These are phyloP conservation scores for Dothideomycetidae sp. DNA, from an alignment of 2,329 filamentous ascomycete species.

Conservation along the genomic window DNA sequence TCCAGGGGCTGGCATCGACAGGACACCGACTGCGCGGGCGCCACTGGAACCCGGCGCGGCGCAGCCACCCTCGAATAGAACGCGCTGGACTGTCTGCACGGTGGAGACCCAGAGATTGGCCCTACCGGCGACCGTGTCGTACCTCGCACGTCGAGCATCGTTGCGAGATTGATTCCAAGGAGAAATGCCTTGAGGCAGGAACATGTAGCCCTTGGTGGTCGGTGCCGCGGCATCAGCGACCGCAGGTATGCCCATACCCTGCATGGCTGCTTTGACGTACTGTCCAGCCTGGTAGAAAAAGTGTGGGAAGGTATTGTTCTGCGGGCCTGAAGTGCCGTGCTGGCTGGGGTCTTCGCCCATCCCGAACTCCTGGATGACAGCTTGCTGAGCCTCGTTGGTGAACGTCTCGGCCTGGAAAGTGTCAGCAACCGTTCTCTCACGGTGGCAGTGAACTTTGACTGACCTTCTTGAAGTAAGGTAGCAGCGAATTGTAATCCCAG, in stretches of 20 bases:
- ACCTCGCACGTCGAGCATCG: constrained; percentile 28
- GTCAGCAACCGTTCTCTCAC: too few species aligned
- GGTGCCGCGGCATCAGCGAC: constrained; percentile 27
- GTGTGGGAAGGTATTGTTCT: constrained; percentile 26
- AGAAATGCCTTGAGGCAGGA: constrained; percentile 24
- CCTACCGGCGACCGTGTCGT: constrained; percentile 22
- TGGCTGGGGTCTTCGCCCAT: constrained; percentile 27
- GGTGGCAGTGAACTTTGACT: too few species aligned
- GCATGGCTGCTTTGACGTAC: constrained; percentile 24
- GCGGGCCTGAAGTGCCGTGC: constrained; percentile 34
- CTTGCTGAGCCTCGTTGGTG: constrained; percentile 19
- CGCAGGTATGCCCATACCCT: constrained; percentile 25
- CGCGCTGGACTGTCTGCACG: constrained; percentile 23
- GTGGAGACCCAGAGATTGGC: constrained; percentile 26
- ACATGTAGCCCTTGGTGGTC: constrained; percentile 25
- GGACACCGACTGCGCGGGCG: constrained; percentile 11
- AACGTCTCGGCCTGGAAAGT: constrained; percentile 23
- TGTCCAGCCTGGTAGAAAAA: constrained; percentile 11
- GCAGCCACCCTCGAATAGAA: constrained; percentile 19
- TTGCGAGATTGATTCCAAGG: constrained; percentile 26
- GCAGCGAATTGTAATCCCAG: constrained; percentile 41
- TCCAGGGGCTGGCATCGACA: constrained; percentile 5
- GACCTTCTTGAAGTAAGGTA: constrained; percentile 24
- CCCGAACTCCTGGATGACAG: constrained; percentile 23
- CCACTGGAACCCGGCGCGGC: constrained; percentile 3